Evolutionary conservation across 2,329 filamentous ascomycete species (phyloP).

Genomic region (Ceratocystis papillata): DNA sequence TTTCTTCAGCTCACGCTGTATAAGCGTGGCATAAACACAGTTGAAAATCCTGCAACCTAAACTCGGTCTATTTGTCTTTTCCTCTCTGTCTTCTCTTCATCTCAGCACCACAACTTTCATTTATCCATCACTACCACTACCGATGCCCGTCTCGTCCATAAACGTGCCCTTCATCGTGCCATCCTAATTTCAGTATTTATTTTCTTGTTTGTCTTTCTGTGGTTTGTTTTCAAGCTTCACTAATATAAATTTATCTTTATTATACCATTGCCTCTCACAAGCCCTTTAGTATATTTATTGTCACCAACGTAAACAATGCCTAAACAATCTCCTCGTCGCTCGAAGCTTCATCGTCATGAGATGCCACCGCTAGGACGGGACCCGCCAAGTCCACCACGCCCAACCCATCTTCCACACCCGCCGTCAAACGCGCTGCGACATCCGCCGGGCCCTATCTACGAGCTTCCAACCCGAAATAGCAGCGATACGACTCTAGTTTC

Average conservation of each 20-base stretch:
- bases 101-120: neutral
- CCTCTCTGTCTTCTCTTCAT: neutral
- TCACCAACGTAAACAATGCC: neutral
- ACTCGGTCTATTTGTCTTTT: neutral
- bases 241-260: neutral
- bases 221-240: neutral
- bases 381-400: neutral
- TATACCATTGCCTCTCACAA: too few species aligned
- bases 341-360: neutral
- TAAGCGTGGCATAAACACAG: neutral
- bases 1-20: neutral
- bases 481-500: neutral
- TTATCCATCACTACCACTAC: neutral
- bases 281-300: neutral
- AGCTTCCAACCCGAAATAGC: neutral
- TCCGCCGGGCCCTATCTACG: neutral
- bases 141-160: neutral
- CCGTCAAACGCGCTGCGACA: neutral
- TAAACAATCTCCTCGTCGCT: neutral
- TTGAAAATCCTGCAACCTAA: neutral
- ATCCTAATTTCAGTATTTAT: constrained; percentile 1
- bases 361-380: neutral
- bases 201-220: neutral
- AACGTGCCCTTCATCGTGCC: neutral
- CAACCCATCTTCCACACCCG: neutral